Evolutionary conservation across 805 yeast genomes (phyloP).

Genomic region (Spathaspora passalidarum): DNA sequence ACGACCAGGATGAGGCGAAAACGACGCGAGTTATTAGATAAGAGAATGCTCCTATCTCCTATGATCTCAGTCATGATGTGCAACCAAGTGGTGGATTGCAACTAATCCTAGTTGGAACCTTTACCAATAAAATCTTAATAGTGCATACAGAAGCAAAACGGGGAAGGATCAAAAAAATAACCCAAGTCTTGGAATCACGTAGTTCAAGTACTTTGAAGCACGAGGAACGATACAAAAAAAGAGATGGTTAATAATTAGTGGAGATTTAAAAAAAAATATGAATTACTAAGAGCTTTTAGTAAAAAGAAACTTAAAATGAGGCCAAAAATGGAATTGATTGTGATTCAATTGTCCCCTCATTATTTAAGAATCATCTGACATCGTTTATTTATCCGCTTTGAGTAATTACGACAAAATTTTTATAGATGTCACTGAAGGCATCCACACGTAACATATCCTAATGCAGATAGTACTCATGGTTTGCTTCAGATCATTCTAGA

Average conservation of each 20-base stretch:
- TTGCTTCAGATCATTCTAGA: no score
- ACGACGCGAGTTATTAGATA: not conserved
- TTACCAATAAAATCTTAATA: no score
- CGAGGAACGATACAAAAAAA: not conserved
- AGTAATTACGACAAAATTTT: not conserved
- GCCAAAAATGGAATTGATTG: not conserved
- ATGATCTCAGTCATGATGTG: not conserved
- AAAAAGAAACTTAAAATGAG: not conserved
- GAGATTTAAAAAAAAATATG: no score
- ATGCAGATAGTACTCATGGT: no score
- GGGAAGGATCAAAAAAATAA: not conserved
- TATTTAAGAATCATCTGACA: not conserved
- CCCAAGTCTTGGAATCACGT: not conserved
- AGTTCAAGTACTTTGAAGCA: not conserved
- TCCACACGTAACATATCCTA: no score
- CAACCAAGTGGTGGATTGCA: not conserved
- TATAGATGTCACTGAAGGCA: no score
- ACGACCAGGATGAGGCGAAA: not conserved
- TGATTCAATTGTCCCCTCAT: not conserved
- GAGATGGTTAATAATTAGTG: not conserved
- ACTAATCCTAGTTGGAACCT: not conserved
- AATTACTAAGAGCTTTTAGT: not conserved
- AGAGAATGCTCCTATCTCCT: not conserved
- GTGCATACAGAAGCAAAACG: no score
- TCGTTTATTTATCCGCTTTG: not conserved